phyloP scores from a whole-genome alignment of 2,329 filamentous ascomycete genomes.

The Diaporthe batatas region DNA sequence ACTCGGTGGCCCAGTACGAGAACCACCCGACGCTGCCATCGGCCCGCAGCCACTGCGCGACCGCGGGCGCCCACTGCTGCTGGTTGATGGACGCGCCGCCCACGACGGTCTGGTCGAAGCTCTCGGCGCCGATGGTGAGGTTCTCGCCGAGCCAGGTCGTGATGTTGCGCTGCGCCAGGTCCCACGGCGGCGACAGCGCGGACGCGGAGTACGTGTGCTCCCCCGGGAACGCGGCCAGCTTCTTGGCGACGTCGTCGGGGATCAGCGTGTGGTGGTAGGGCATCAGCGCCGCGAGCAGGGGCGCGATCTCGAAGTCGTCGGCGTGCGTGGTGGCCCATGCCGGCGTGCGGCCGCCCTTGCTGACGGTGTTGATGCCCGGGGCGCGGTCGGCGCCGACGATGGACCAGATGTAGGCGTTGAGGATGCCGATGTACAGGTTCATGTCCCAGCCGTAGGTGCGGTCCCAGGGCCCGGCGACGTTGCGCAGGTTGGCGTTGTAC shows the following conservation, averaged over 20 bases:
- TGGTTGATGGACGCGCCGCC: constrained; percentile 67
- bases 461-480: constrained; percentile 75
- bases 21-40: constrained; percentile 41
- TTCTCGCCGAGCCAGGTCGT: constrained; percentile 68
- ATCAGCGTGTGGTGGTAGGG: constrained; percentile 63
- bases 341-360: constrained; percentile 35
- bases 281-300: constrained; percentile 68
- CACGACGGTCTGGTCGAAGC: constrained; percentile 67
- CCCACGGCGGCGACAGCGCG: constrained; percentile 70
- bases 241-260: constrained; percentile 54
- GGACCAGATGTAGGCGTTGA: constrained; percentile 71
- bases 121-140: constrained; percentile 71
- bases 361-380: constrained; percentile 52
- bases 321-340: constrained; percentile 69
- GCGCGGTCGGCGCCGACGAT: constrained; percentile 63
- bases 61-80: constrained; percentile 68
- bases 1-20: constrained; percentile 53
- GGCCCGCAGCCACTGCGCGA: constrained; percentile 67
- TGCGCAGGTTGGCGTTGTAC: constrained; percentile 71
- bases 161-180: constrained; percentile 69
- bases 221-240: constrained; percentile 62
- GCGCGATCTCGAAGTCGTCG: constrained; percentile 70
- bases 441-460: constrained; percentile 74
- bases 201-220: constrained; percentile 66
- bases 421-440: constrained; percentile 71